Evolutionary conservation across 345 rosid species (phyloP).

Genomic region (Lepidium sativum): DNA sequence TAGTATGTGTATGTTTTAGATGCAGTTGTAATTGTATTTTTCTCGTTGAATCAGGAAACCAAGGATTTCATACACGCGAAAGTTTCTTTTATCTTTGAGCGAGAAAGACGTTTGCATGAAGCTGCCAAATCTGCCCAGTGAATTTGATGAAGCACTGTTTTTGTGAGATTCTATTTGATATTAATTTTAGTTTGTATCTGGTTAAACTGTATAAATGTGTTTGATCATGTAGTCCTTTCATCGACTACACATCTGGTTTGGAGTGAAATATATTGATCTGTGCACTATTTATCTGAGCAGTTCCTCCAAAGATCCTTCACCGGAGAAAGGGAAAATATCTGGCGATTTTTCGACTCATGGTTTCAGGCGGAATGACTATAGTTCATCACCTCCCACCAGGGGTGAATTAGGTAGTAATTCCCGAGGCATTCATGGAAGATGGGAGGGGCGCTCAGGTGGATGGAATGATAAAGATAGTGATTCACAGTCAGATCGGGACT

Average conservation of each 20-base stretch:
- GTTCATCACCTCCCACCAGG: slow-evolving; percentile 83
- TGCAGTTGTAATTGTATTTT: neutral
- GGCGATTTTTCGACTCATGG: slow-evolving; percentile 48
- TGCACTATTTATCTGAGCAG: slow-evolving; percentile 30
- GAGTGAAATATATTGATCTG: slow-evolving; percentile 4
- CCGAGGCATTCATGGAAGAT: slow-evolving; percentile 58
- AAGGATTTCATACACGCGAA: slow-evolving; percentile 52
- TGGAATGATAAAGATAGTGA: slow-evolving; percentile 72
- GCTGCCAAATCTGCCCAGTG: slow-evolving; percentile 59
- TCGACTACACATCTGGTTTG: slow-evolving; percentile 1
- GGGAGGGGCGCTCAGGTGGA: slow-evolving; percentile 83
- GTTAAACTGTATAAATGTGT: neutral
- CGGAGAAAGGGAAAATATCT: slow-evolving; percentile 49
- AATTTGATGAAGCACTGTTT: slow-evolving; percentile 46
- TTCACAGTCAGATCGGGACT: slow-evolving; percentile 63
- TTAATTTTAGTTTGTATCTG: neutral
- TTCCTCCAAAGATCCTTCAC: slow-evolving; percentile 53
- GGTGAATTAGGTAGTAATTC: slow-evolving; percentile 56
- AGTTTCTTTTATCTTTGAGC: slow-evolving; percentile 59
- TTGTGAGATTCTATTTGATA: slow-evolving; percentile 34
- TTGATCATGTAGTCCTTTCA: neutral
- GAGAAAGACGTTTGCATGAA: slow-evolving; percentile 69
- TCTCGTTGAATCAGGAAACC: slow-evolving; percentile 43
- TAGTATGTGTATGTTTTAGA: neutral
- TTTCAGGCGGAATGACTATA: slow-evolving; percentile 64